Percentiles rank a stretch among this genome's conserved stretches.
phyloP scores from a whole-genome alignment of 371 early-diverging fungal genomes.

The Basidiobolus meristosporus region DNA sequence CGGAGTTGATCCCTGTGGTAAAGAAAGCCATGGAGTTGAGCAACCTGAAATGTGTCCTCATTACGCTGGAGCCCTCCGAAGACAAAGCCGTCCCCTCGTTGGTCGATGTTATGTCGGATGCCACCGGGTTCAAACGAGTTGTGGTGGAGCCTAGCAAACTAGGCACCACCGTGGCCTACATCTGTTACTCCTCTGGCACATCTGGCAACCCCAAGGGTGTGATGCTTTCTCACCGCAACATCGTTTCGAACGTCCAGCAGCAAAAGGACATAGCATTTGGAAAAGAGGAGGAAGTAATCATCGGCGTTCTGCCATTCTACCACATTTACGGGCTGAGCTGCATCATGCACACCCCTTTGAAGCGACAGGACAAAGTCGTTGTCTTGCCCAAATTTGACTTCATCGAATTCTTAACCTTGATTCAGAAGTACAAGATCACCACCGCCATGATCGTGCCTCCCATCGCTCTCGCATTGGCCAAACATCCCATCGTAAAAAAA shows the following conservation, averaged over 20 bases:
- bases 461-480: conserved; percentile 38
- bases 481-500: conserved; percentile 33
- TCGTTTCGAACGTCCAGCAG: conserved; percentile 42
- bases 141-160: too few species aligned
- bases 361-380: too few species aligned
- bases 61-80: too few species aligned
- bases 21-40: too few species aligned
- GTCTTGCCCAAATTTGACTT: conserved; percentile 36
- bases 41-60: too few species aligned
- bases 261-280: conserved; percentile 9
- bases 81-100: too few species aligned
- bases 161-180: conserved; percentile 41
- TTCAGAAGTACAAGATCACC: conserved; percentile 46
- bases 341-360: conserved; percentile 14
- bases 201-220: conserved; percentile 54
- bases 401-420: conserved; percentile 20
- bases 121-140: too few species aligned
- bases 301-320: conserved; percentile 62
- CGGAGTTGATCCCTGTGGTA: too few species aligned
- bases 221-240: conserved; percentile 40
- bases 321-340: conserved; percentile 57
- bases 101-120: too few species aligned
- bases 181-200: conserved; percentile 82
- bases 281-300: conserved; percentile 19
- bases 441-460: conserved; percentile 60